These are phyloP conservation scores for Emericellopsis cladophorae DNA, from an alignment of 2,329 filamentous ascomycete species.

Conservation along the genomic window DNA sequence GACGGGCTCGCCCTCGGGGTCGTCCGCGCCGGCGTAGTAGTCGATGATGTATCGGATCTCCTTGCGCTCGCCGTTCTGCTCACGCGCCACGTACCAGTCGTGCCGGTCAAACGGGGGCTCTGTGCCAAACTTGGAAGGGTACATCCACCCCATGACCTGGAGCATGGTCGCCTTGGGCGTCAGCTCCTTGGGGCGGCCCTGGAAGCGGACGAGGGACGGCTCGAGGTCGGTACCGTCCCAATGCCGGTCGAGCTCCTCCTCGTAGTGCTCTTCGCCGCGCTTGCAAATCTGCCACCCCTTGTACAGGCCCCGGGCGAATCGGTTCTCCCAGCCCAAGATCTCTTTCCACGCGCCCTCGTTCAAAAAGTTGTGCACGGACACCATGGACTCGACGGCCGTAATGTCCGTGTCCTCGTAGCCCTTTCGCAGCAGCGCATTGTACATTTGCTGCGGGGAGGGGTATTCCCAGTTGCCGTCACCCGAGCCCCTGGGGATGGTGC, in stretches of 20 bases:
- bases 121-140: slow-evolving; percentile 67
- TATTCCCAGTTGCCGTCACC: slow-evolving; percentile 86
- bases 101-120: slow-evolving; percentile 91
- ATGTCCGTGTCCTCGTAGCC: slow-evolving; percentile 90
- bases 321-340: slow-evolving; percentile 85
- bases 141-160: slow-evolving; percentile 66
- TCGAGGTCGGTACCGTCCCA: slow-evolving; percentile 39
- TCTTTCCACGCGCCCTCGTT: slow-evolving; percentile 97
- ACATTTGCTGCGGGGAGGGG: slow-evolving; percentile 98
- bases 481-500: slow-evolving; percentile 81
- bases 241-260: slow-evolving; percentile 31
- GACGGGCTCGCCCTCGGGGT: slow-evolving; percentile 78
- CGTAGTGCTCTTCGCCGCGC: slow-evolving; percentile 55
- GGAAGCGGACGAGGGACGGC: slow-evolving; percentile 74
- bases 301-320: slow-evolving; percentile 63
- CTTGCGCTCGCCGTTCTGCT: slow-evolving; percentile 51
- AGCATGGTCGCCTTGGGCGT: slow-evolving; percentile 86
- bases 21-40: slow-evolving; percentile 78
- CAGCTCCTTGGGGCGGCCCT: slow-evolving; percentile 76
- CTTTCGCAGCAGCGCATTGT: slow-evolving; percentile 93
- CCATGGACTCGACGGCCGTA: slow-evolving; percentile 92
- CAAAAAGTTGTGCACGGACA: slow-evolving; percentile 92
- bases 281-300: slow-evolving; percentile 64
- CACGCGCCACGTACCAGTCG: slow-evolving; percentile 85
- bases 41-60: slow-evolving; percentile 94